Evolutionary conservation across 1,284 basidiomycete species (phyloP).

Genomic region (Leccinum pallidistipes): DNA sequence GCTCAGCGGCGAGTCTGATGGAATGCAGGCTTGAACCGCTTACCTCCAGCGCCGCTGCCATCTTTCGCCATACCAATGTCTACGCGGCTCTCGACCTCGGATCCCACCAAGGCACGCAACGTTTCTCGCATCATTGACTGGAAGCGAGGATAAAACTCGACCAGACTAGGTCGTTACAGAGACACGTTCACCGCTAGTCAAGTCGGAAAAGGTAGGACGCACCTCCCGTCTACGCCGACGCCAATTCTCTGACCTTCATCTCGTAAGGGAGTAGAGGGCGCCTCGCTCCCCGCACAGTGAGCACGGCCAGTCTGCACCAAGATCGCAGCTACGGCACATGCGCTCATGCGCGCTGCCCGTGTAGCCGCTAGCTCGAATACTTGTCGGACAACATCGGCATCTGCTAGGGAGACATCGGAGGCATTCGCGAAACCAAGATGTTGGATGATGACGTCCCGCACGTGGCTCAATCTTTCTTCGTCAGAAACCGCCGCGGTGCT

Average conservation of each 20-base stretch:
- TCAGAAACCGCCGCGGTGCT: slow-evolving; percentile 2
- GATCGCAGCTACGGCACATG: slow-evolving; percentile 84
- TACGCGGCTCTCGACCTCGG: slow-evolving; percentile 75
- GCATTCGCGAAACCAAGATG: slow-evolving; percentile 59
- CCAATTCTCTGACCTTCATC: slow-evolving; percentile 56
- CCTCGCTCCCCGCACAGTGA: slow-evolving; percentile 39
- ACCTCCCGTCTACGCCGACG: slow-evolving; percentile 90
- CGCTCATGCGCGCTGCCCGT: slow-evolving; percentile 84
- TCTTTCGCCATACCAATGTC: slow-evolving; percentile 94
- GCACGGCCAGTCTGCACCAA: slow-evolving; percentile 79
- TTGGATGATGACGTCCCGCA: slow-evolving; percentile 60
- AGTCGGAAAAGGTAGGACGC: slow-evolving; percentile 24
- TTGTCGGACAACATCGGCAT: slow-evolving; percentile 84
- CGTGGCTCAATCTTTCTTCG: slow-evolving; percentile 42
- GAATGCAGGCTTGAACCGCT: slow-evolving; percentile 28
- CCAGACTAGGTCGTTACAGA: slow-evolving; percentile 55
- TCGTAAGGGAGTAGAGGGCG: slow-evolving; percentile 36
- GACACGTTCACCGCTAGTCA: not conserved
- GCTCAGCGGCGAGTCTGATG: not conserved
- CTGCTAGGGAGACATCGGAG: slow-evolving; percentile 51
- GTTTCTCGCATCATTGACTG: slow-evolving; percentile 74
- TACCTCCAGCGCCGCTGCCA: slow-evolving; percentile 95
- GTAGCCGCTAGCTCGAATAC: slow-evolving; percentile 76
- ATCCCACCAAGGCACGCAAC: slow-evolving; percentile 75
- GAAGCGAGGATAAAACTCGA: slow-evolving; percentile 90